Evolutionary conservation across 2,329 filamentous ascomycete species (phyloP).

Genomic region (Colletotrichum costaricense): DNA sequence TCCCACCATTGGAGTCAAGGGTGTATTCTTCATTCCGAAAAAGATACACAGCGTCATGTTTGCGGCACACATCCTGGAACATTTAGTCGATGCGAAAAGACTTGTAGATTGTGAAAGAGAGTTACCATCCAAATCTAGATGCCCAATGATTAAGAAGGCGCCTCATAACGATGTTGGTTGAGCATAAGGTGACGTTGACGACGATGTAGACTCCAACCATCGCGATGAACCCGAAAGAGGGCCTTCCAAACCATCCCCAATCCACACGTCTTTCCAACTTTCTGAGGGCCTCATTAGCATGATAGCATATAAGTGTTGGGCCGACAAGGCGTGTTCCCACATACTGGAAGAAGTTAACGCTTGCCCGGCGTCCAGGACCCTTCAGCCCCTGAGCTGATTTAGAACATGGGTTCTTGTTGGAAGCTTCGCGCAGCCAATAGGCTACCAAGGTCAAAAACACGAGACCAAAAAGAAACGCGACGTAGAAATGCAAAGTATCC

Average conservation of each 20-base stretch:
- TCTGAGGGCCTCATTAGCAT: background rate
- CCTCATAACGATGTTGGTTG: background rate
- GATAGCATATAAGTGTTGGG: background rate
- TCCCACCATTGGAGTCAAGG: conserved; percentile 50
- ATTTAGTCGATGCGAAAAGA: background rate
- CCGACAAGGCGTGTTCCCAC: background rate
- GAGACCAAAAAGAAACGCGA: conserved; percentile 10
- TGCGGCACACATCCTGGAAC: conserved; percentile 54
- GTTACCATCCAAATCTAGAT: conserved; percentile 40
- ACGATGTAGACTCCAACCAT: background rate
- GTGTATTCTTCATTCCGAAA: conserved; percentile 61
- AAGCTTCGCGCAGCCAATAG: conserved; percentile 4
- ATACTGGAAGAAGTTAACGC: background rate
- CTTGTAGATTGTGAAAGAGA: background rate
- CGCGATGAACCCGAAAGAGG: background rate
- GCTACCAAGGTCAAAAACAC: background rate
- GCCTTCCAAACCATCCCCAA: conserved; percentile 12
- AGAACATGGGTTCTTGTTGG: background rate
- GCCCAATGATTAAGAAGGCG: conserved; percentile 31
- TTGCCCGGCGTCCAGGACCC: no score
- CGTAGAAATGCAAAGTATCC: conserved; percentile 15
- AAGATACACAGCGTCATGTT: conserved; percentile 55
- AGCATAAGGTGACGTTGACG: background rate
- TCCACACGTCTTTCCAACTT: background rate
- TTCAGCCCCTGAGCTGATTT: background rate